phyloP scores from a whole-genome alignment of 495 filamentous ascomycete genomes.

The Aspergillus conjunctus region DNA sequence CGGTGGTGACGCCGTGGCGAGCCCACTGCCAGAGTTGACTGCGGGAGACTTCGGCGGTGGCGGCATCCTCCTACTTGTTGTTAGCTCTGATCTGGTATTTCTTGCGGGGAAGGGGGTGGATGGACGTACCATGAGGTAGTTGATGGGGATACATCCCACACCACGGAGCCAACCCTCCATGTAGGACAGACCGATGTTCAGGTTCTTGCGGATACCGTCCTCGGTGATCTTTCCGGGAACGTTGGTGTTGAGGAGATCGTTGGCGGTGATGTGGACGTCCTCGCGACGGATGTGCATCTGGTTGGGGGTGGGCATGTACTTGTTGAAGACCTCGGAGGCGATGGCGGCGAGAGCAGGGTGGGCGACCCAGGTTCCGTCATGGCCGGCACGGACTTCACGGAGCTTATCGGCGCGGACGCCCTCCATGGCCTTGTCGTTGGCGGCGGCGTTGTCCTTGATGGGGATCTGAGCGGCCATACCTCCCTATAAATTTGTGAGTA shows the following conservation, averaged over 20 bases:
- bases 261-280: conserved; percentile 81
- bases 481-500: conserved; percentile 51
- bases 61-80: conserved; percentile 77
- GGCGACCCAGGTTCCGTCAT: conserved; percentile 97
- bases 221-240: conserved; percentile 93
- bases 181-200: conserved; percentile 90
- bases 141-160: conserved; percentile 95
- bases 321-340: conserved; percentile 94
- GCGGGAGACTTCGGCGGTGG: conserved; percentile 92
- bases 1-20: conserved; percentile 78
- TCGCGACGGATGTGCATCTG: conserved; percentile 90
- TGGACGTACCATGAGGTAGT: conserved; percentile 81
- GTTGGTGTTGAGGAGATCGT: conserved; percentile 98
- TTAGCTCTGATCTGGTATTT: conserved; percentile 15
- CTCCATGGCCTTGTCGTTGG: conserved; percentile 64
- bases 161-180: conserved; percentile 99
- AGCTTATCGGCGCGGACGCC: conserved; percentile 94
- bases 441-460: conserved; percentile 72
- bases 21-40: conserved; percentile 97
- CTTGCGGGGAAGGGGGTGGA: not conserved
- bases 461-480: conserved; percentile 99
- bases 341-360: conserved; percentile 91
- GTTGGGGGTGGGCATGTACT: conserved; percentile 98
- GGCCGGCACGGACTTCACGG: conserved; percentile 90
- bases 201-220: conserved; percentile 95